Percentiles rank a stretch among this genome's conserved stretches.
Conservation (phyloP, 2,329 filamentous ascomycete species). For the Zymoseptoria passerinii region DNA sequence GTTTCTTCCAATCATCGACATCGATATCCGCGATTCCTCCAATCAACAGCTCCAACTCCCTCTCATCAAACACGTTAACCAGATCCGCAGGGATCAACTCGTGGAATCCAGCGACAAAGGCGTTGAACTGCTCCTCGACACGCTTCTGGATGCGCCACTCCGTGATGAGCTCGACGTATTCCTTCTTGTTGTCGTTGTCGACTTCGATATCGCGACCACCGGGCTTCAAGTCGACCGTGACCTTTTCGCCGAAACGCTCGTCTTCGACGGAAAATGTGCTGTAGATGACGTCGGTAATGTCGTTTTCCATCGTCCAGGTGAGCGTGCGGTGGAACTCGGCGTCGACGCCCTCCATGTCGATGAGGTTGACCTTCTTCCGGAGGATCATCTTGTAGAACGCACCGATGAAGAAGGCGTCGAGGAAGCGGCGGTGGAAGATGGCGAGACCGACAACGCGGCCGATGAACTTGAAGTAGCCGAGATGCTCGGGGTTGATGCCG, state of each 20-base stretch:
- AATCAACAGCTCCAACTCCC: conserved; percentile 90
- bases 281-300: conserved; percentile 90
- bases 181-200: conserved; percentile 97
- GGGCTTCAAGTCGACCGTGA: conserved; percentile 88
- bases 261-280: conserved; percentile 96
- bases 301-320: conserved; percentile 97
- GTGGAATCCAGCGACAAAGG: conserved; percentile 94
- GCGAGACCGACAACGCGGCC: conserved; percentile 92
- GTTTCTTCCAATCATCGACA: conserved; percentile 99
- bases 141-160: conserved; percentile 99
- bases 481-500: conserved; percentile 96
- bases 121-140: conserved; percentile 95
- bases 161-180: conserved; percentile 97
- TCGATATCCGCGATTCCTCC: conserved; percentile 99
- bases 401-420: conserved; percentile 98
- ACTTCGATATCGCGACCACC: conserved; percentile 87
- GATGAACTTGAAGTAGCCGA: conserved; percentile 99
- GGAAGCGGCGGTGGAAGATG: conserved; percentile 95
- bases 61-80: conserved; percentile 97
- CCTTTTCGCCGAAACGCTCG: conserved; percentile 90
- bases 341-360: conserved; percentile 98
- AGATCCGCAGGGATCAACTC: conserved; percentile 94
- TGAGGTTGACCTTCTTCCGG: conserved; percentile 79
- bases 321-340: conserved; percentile 94
- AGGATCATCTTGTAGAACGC: conserved; percentile 99